Base-by-base conservation (phyloP, 2,329 filamentous ascomycete genomes). In the Trichoderma asperellum region DNA sequence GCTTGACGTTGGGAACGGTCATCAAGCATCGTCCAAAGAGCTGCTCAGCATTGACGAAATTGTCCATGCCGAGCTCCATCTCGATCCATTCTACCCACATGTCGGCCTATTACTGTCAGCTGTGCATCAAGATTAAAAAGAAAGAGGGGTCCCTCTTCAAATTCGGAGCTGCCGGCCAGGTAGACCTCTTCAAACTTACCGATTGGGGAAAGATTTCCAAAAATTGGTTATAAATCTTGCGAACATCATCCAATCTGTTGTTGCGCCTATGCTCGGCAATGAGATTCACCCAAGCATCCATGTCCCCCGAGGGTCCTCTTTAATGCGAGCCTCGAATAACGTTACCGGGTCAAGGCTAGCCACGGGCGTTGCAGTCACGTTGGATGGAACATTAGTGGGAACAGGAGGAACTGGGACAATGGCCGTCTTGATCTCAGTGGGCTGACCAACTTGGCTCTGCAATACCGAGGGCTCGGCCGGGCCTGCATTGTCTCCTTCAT, bases 231-330 rank as follows among this genome's bases (percentile, higher is more conserved):
- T 96, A 99, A 18, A 91, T 88, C 70, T 86, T 88, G 72, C 95
- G 89, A 34, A 92, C 88, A 75, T 95, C 91, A 71, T 97, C 93
- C 71, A 94, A 82, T 79, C 94, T 92, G 81, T 92, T 92, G 75
- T 91, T 92, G 76, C 88, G 90, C 74, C 91, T 91, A 79, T 97
- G 89, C 78, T 97, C 93, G 73, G 88, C 87, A 77, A 99, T 95
- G 77, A 99, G 85, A 73, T 88, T 87, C 75, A 96, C 83, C 96
- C 96, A 99, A 37, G 95, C 93, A 78, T 96, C 92, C 80, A 96
- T 88, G 75, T 97, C 94, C 76, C 96, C 75, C 93, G 92, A 18
- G 95, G 92, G 77, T 99, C 96, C 76, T 97, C 92, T 78, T 91
- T 91, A 79, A 98, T 91, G 77, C 95, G 90, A 79, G 96, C 92